Percentiles rank a stretch among this genome's conserved stretches.
phyloP scores from a whole-genome alignment of 2,329 filamentous ascomycete species.

The Pseudocercospora fijiensis region DNA sequence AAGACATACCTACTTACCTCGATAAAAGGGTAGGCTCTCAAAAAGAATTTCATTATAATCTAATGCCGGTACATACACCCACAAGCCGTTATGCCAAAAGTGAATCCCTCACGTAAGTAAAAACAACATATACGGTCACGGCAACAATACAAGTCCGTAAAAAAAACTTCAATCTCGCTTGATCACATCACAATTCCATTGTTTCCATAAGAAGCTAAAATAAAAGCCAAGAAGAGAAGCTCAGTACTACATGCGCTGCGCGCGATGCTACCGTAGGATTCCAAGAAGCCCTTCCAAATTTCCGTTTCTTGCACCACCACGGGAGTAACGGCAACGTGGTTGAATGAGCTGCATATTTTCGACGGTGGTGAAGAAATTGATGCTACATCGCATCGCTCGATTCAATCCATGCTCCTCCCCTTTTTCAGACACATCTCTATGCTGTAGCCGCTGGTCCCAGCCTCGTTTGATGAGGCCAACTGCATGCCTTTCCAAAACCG shows the following conservation, averaged over 20 bases:
- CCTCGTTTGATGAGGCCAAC: not conserved
- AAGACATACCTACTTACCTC: too few relatives aligned
- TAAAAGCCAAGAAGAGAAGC: not conserved
- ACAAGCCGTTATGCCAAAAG: too few relatives aligned
- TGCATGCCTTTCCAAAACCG: not conserved
- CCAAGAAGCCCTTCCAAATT: not conserved
- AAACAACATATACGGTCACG: too few relatives aligned
- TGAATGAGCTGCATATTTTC: not conserved
- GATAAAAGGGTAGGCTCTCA: too few relatives aligned
- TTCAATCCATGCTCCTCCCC: not conserved
- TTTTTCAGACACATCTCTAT: slow-evolving; percentile 2
- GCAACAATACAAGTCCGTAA: too few relatives aligned
- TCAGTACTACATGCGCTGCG: not conserved
- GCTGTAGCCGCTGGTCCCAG: not conserved
- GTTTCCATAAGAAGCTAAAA: too few relatives aligned
- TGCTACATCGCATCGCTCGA: not conserved
- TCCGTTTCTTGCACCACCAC: not conserved
- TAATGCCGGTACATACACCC: too few relatives aligned
- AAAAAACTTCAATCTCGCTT: too few relatives aligned
- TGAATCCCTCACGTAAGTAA: too few relatives aligned
- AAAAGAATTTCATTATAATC: too few relatives aligned
- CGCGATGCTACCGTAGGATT: not conserved
- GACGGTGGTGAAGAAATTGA: not conserved
- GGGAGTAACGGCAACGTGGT: not conserved
- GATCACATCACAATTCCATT: not conserved